Evolutionary conservation across 1,139 yeast species (phyloP), one percentile per base, ranked within the genome.

Genomic region (Scheffersomyces quercinus): DNA sequence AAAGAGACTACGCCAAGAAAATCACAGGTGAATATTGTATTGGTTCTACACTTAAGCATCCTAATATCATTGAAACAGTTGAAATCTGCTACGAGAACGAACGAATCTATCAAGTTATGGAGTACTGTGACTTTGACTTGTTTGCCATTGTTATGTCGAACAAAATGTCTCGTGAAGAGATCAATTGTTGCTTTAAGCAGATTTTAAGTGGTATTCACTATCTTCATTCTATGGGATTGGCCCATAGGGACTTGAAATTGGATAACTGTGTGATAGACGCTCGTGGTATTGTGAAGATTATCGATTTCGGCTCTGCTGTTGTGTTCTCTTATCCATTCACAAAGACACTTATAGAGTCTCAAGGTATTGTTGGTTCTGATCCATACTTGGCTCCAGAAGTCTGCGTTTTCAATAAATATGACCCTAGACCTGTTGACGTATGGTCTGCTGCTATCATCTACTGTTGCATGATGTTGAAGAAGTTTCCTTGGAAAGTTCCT

Each of bases 401-500:
- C 12, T 81, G 95, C 53, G 89, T 89, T 8, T 76, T 88, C 51
- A 82, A 85, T 53, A 74, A 75, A 49, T 91, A 91, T 60, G 96
- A 88, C 64, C 97, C 97, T 13, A 79, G 96, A 51, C 95, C 95
- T 7, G 96, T 91, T 14, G 98, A 91, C 65, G 86, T 91, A 30
- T 91, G 98, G 98, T 88, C 96, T 8, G 83, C 84, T 24, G 97
- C 96, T 12, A 89, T 91, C 47, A 88, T 91, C 37, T 88, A 87
- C 62, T 89, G 97, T 57, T 91, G 97, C 70, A 90, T 91, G 97
- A 85, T 90, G 56, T 75, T 91, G 65, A 85, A 91, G 64, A 86
- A 91, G 64, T 91, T 91, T 67, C 97, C 98, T 9, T 90, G 98
- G 98, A 90, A 89, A 63, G 90, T 91, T 9, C 97, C 98, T n/a